Percentiles rank a stretch among this genome's conserved stretches.
Conservation (phyloP, 305 asterid species). For the Fraxinus baroniana region DNA sequence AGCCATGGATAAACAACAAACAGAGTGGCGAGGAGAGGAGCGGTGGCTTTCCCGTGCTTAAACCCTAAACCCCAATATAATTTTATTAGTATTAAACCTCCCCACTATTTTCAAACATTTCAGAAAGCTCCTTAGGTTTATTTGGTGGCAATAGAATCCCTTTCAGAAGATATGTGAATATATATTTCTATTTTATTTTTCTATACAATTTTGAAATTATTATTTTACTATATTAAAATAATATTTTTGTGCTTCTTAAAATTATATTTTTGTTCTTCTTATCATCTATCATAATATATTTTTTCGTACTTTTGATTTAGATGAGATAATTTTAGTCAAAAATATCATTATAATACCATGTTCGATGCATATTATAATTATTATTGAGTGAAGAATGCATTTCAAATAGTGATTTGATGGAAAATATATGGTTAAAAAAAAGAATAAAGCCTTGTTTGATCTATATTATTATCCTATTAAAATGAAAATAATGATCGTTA, state of each 20-base stretch:
- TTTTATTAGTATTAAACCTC: neutral
- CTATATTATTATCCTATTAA: too few species aligned
- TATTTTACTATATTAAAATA: neutral
- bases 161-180: neutral
- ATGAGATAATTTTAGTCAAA: neutral
- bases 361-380: too few species aligned
- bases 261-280: neutral
- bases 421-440: too few species aligned
- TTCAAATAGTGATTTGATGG: too few species aligned
- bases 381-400: too few species aligned
- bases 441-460: too few species aligned
- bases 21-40: neutral
- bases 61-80: slow-evolving; percentile 32
- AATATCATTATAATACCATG: neutral
- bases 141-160: neutral
- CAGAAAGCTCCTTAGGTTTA: neutral
- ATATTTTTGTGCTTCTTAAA: neutral
- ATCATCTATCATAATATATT: too few species aligned
- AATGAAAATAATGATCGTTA: too few species aligned
- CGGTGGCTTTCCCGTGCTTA: neutral
- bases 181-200: too few species aligned
- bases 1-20: slow-evolving; percentile 37
- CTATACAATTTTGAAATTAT: neutral
- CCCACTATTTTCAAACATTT: neutral
- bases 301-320: neutral